A percentile compares a stretch with the other conserved stretches of the same genome.
Evolutionary conservation across 2,329 filamentous ascomycete genomes (phyloP).

Genomic region (Neospermospora avenae): DNA sequence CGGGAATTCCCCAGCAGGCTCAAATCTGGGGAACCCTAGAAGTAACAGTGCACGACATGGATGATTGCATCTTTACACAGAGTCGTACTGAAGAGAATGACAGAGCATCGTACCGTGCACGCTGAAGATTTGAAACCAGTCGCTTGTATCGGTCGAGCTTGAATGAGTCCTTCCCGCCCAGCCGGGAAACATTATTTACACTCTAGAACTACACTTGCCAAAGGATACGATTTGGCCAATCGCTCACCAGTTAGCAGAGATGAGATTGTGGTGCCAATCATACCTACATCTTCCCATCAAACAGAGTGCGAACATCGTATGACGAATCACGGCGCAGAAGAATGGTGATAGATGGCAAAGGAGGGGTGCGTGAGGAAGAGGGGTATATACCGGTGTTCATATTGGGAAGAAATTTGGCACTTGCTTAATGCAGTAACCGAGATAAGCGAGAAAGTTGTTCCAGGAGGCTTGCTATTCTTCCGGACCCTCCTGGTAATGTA

Average conservation of each 20-base stretch:
- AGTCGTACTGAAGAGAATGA: background rate
- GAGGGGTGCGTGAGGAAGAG: background rate
- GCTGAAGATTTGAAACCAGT: background rate
- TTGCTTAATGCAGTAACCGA: constrained; percentile 1
- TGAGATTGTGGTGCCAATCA: background rate
- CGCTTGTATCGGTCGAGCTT: background rate
- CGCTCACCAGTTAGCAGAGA: background rate
- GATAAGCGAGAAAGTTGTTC: constrained; percentile 6
- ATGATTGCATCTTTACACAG: background rate
- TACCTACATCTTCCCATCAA: background rate
- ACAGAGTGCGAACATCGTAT: background rate
- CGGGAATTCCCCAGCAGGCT: background rate
- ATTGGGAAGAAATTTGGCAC: background rate
- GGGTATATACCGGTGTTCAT: constrained; percentile 5
- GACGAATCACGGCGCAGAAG: background rate
- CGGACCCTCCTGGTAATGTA: background rate
- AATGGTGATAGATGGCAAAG: background rate
- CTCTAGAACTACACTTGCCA: background rate
- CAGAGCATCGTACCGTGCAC: background rate
- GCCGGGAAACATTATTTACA: background rate
- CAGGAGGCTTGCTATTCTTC: background rate
- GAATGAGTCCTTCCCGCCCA: background rate
- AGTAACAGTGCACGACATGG: background rate
- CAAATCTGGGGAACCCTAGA: background rate
- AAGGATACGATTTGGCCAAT: background rate